A percentile compares a stretch with the other conserved stretches of the same genome.
Conservation (phyloP, 805 yeast species). For the Candida ipomoeae region DNA sequence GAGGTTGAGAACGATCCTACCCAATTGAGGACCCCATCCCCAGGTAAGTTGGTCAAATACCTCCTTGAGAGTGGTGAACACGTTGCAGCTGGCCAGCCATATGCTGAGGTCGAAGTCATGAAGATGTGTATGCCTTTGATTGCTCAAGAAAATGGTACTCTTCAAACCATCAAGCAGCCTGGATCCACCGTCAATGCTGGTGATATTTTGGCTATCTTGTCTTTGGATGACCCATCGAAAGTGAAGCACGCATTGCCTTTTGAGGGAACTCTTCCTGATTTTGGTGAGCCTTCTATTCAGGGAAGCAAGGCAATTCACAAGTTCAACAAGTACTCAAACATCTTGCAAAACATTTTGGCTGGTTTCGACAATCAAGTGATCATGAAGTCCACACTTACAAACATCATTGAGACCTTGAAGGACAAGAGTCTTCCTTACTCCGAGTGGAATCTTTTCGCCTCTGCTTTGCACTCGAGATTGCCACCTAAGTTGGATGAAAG, state of each 20-base stretch:
- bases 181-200: constrained; percentile 97
- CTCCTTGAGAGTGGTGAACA: constrained; percentile 96
- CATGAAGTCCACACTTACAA: constrained; percentile 77
- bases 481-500: constrained; percentile 72
- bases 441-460: constrained; percentile 81
- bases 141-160: constrained; percentile 89
- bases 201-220: constrained; percentile 90
- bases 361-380: constrained; percentile 97
- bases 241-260: constrained; percentile 95
- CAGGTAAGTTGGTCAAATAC: constrained; percentile 93
- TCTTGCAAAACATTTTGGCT: constrained; percentile 71
- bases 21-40: constrained; percentile 96
- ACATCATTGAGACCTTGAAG: constrained; percentile 66
- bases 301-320: constrained; percentile 84
- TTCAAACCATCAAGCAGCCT: constrained; percentile 93
- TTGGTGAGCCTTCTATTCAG: constrained; percentile 75
- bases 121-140: constrained; percentile 98
- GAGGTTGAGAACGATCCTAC: constrained; percentile 98
- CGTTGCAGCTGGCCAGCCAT: constrained; percentile 84
- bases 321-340: constrained; percentile 53
- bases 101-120: constrained; percentile 99
- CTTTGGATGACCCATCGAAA: constrained; percentile 94
- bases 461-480: constrained; percentile 89
- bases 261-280: constrained; percentile 87
- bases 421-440: constrained; percentile 85